phyloP scores from a whole-genome alignment of 352 stramenopile genomes.

The Thalassiosira hispida region DNA sequence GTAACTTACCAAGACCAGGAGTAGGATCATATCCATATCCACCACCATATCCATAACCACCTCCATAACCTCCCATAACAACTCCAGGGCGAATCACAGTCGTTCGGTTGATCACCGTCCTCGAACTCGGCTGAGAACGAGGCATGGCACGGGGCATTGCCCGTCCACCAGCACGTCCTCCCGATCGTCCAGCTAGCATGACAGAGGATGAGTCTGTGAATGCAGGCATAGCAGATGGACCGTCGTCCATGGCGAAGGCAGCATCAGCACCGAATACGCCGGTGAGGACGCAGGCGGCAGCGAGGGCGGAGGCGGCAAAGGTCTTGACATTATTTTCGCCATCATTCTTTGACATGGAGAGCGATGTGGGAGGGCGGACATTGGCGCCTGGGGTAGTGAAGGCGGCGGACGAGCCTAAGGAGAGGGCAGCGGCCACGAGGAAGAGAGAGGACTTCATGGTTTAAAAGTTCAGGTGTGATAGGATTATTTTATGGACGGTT shows the following conservation, averaged over 20 bases:
- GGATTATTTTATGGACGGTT: too few relatives aligned
- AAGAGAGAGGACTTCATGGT: conserved; percentile 43
- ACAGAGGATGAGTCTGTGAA: conserved; percentile 36
- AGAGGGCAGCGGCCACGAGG: conserved; percentile 19
- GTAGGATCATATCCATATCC: conserved; percentile 26
- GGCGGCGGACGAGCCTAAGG: conserved; percentile 7
- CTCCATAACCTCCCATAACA: conserved; percentile 32
- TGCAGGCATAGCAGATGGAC: not conserved
- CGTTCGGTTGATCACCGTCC: conserved; percentile 27
- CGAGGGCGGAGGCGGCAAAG: conserved; percentile 41
- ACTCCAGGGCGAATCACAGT: conserved; percentile 28
- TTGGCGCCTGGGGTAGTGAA: conserved; percentile 16
- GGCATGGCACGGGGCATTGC: conserved; percentile 5
- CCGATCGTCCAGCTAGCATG: conserved; percentile 34
- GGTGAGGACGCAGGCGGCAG: conserved; percentile 35
- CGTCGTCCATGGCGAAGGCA: conserved; percentile 24
- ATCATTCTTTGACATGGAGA: conserved; percentile 18
- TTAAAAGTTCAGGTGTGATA: too few relatives aligned
- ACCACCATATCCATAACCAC: conserved; percentile 29
- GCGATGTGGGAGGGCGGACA: not conserved
- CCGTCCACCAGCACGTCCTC: conserved; percentile 40
- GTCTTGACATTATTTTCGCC: conserved; percentile 31
- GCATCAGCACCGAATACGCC: conserved; percentile 30
- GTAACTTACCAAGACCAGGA: conserved; percentile 22
- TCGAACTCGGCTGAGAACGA: not conserved